Percentiles rank a stretch among this genome's conserved stretches.
phyloP scores from a whole-genome alignment of 2,329 filamentous ascomycete genomes.

The Leptographium radiaticola region DNA sequence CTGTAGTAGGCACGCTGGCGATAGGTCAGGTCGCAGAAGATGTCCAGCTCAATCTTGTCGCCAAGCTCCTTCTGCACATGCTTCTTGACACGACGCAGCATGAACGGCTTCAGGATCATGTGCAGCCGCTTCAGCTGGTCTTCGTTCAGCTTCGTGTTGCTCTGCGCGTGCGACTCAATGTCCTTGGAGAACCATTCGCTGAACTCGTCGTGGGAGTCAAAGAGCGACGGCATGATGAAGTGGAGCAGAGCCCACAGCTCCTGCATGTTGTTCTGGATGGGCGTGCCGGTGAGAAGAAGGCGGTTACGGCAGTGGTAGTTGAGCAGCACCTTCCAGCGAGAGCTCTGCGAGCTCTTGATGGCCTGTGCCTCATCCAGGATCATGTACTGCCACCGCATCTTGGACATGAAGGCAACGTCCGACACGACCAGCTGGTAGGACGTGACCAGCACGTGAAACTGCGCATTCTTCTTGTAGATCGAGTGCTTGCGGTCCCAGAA shows the following conservation, averaged over 20 bases:
- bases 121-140: slow-evolving; percentile 93
- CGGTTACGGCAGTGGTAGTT: slow-evolving; percentile 93
- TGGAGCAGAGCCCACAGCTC: slow-evolving; percentile 94
- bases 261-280: slow-evolving; percentile 99
- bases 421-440: slow-evolving; percentile 96
- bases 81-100: slow-evolving; percentile 99
- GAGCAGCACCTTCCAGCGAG: slow-evolving; percentile 89
- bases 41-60: slow-evolving; percentile 94
- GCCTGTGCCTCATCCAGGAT: slow-evolving; percentile 97
- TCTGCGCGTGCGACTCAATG: slow-evolving; percentile 96
- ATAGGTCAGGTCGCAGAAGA: slow-evolving; percentile 95
- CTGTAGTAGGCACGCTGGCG: slow-evolving; percentile 88
- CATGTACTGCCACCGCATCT: slow-evolving; percentile 99
- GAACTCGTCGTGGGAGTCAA: slow-evolving; percentile 87
- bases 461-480: slow-evolving; percentile 83
- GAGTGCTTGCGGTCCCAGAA: slow-evolving; percentile 99
- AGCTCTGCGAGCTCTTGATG: slow-evolving; percentile 95
- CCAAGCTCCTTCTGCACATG: slow-evolving; percentile 98
- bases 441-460: slow-evolving; percentile 92
- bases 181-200: slow-evolving; percentile 92
- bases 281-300: slow-evolving; percentile 85
- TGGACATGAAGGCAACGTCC: slow-evolving; percentile 95
- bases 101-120: slow-evolving; percentile 99
- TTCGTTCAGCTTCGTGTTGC: slow-evolving; percentile 98
- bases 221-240: slow-evolving; percentile 99